phyloP scores from a whole-genome alignment of 768 basidiomycete species.

The Pholiota molesta region DNA sequence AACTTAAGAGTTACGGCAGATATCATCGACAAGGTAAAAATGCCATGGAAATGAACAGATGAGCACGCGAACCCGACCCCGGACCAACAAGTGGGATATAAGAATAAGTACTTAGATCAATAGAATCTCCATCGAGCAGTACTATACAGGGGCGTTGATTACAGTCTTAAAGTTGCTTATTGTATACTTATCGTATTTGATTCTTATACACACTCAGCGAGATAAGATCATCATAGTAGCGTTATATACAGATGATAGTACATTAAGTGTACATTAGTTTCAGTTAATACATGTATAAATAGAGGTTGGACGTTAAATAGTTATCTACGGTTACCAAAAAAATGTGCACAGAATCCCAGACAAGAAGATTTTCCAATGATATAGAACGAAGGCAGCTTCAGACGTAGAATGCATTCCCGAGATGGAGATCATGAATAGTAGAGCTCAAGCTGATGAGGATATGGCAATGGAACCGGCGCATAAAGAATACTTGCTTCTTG shows the following conservation, averaged over 20 bases:
- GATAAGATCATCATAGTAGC: neutral
- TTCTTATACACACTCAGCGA: neutral
- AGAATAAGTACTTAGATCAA: constrained; percentile 1
- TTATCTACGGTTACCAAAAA: constrained; percentile 1
- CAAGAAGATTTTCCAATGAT: neutral
- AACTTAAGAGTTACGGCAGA: neutral
- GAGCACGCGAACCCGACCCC: neutral
- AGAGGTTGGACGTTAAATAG: neutral
- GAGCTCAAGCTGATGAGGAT: neutral
- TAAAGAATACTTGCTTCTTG: neutral
- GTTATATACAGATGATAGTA: neutral
- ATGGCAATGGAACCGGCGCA: neutral
- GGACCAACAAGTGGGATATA: constrained; percentile 1
- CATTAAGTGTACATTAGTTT: neutral
- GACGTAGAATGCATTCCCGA: neutral
- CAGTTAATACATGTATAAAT: constrained; percentile 1
- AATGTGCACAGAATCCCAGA: neutral
- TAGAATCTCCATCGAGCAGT: neutral
- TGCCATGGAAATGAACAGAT: neutral
- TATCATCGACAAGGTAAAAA: neutral
- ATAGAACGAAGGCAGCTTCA: neutral
- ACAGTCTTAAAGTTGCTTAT: neutral
- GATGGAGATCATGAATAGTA: constrained; percentile 1
- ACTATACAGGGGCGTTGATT: neutral
- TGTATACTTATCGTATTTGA: neutral